Conservation (phyloP, 257 asterid genomes). For the Fraxinus excelsior region DNA sequence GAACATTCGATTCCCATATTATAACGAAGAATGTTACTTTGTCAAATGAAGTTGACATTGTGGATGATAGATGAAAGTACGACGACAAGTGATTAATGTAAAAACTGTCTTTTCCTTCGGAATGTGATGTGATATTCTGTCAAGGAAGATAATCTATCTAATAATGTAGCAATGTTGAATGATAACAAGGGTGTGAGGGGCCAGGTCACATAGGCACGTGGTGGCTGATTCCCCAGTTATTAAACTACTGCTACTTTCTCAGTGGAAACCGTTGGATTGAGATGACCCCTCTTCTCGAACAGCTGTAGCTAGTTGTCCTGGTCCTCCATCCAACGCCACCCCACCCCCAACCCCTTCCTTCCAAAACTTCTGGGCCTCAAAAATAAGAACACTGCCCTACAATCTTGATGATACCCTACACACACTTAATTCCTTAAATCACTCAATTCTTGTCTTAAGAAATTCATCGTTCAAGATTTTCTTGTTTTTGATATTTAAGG, state of each 20-base stretch:
- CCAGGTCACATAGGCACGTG: slow-evolving; percentile 76
- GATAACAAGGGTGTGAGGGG: too few relatives aligned
- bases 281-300: slow-evolving; percentile 28
- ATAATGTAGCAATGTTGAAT: too few relatives aligned
- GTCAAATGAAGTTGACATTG: too few relatives aligned
- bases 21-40: too few relatives aligned
- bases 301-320: slow-evolving; percentile 86
- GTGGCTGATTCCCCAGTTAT: slow-evolving; percentile 59
- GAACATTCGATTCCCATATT: neutral
- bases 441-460: neutral
- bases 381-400: slow-evolving; percentile 16
- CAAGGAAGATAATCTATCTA: too few relatives aligned
- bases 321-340: slow-evolving; percentile 42
- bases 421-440: slow-evolving; percentile 6
- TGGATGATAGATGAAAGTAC: too few relatives aligned
- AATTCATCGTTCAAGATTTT: neutral
- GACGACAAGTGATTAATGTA: too few relatives aligned
- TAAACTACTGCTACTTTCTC: slow-evolving; percentile 43
- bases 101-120: too few relatives aligned
- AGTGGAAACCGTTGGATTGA: slow-evolving; percentile 36
- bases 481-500: neutral
- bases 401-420: neutral
- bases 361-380: slow-evolving; percentile 32
- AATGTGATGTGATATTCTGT: too few relatives aligned
- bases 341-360: slow-evolving; percentile 17